phyloP scores from a whole-genome alignment of 2,329 filamentous ascomycete genomes.

The Cordyceps sp. region DNA sequence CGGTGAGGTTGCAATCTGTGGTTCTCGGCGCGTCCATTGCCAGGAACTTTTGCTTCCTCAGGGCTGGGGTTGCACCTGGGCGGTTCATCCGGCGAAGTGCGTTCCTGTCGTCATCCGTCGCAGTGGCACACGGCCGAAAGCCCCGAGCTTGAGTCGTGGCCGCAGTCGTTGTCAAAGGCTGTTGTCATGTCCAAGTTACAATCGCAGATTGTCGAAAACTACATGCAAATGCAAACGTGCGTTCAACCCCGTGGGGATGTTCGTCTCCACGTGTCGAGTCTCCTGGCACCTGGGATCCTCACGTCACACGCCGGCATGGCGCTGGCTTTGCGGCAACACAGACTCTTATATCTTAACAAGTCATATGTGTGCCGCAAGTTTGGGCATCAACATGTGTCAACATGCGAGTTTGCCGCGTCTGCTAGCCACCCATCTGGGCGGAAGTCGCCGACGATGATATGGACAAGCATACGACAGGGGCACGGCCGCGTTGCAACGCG shows the following conservation, averaged over 20 bases:
- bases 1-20: conserved; percentile 1
- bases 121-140: too few relatives aligned
- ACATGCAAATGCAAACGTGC: conserved; percentile 1
- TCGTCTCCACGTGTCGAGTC: conserved; percentile 3
- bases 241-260: conserved; percentile 5
- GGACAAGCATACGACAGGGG: too few relatives aligned
- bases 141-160: too few relatives aligned
- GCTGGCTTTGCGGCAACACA: not conserved
- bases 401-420: too few relatives aligned
- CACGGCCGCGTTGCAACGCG: too few relatives aligned
- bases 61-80: conserved; percentile 5
- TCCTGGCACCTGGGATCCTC: too few relatives aligned
- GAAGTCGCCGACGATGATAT: too few relatives aligned
- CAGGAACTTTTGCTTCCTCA: conserved; percentile 9
- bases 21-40: conserved; percentile 2
- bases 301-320: too few relatives aligned
- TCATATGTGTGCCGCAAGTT: too few relatives aligned
- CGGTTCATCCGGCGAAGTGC: conserved; percentile 1
- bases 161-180: not conserved
- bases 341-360: too few relatives aligned
- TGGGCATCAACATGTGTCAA: too few relatives aligned
- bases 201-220: not conserved
- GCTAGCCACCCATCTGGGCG: too few relatives aligned
- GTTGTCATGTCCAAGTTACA: not conserved
- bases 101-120: conserved; percentile 1